Conservation (phyloP, 441 rosid genomes). For the Hypseocharis bilobata region DNA sequence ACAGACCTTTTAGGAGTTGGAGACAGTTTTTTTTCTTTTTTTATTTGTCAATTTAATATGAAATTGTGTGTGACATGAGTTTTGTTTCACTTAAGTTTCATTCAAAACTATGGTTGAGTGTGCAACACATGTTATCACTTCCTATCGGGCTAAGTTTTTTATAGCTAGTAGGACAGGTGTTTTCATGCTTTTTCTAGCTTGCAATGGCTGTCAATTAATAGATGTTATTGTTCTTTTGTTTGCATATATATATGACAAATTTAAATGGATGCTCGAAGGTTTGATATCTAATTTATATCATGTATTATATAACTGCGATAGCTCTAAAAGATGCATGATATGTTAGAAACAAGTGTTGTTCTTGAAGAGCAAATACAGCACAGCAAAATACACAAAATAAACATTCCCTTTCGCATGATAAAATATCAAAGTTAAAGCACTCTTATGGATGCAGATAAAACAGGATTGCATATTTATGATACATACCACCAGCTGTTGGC, state of each 20-base stretch:
- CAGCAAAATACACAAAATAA: not conserved
- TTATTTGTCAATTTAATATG: not conserved
- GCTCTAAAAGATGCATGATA: no score
- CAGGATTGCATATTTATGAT: not conserved
- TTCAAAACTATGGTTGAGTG: not conserved
- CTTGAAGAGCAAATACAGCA: not conserved
- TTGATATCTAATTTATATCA: not conserved
- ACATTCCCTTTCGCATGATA: no score
- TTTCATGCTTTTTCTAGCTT: slow-evolving; percentile 11
- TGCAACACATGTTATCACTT: not conserved
- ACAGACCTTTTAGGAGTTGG: slow-evolving; percentile 5
- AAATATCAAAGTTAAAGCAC: no score
- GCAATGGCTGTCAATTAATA: slow-evolving; percentile 9
- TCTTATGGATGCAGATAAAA: not conserved
- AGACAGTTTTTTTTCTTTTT: slow-evolving; percentile 7
- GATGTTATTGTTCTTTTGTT: not conserved
- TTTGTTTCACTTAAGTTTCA: not conserved
- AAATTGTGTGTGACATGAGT: slow-evolving; percentile 2
- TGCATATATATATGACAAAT: slow-evolving; percentile 1
- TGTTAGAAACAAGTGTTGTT: no score
- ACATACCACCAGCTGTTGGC: not conserved
- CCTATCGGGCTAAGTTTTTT: not conserved
- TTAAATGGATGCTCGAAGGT: not conserved
- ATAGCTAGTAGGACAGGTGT: not conserved
- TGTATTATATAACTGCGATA: not conserved